A percentile compares a stretch with the other conserved stretches of the same genome.
Evolutionary conservation across 2,329 filamentous ascomycete genomes (phyloP).

Genomic region (Chrysosporium keratinophilum): DNA sequence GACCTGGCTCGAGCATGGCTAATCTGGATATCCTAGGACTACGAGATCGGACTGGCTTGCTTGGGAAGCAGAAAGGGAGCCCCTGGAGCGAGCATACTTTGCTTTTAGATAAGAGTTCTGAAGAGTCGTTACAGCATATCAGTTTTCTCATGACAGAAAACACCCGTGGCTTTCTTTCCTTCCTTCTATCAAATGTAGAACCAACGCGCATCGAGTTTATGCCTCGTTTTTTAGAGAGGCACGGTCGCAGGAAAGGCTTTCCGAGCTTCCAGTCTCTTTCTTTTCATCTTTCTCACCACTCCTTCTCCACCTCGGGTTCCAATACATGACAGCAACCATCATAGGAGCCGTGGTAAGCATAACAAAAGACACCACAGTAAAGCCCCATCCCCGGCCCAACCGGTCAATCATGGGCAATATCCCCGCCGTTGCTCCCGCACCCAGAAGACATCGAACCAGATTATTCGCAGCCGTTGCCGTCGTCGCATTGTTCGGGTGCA

Average conservation of each 20-base stretch:
- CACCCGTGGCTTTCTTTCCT: background rate
- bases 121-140: background rate
- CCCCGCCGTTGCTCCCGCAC: slow-evolving; percentile 41
- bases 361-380: slow-evolving; percentile 31
- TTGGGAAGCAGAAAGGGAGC: slow-evolving; percentile 71
- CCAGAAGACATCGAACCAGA: slow-evolving; percentile 44
- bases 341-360: slow-evolving; percentile 27
- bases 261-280: background rate
- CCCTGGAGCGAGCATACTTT: slow-evolving; percentile 55
- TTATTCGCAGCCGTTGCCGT: slow-evolving; percentile 47
- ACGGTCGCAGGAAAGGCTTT: background rate
- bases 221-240: background rate
- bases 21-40: slow-evolving; percentile 48
- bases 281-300: slow-evolving; percentile 14
- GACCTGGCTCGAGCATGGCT: slow-evolving; percentile 16
- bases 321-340: slow-evolving; percentile 23
- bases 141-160: background rate
- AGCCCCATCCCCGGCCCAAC: slow-evolving; percentile 36
- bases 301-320: slow-evolving; percentile 24
- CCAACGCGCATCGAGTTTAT: background rate
- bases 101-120: slow-evolving; percentile 38
- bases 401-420: slow-evolving; percentile 31
- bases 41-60: slow-evolving; percentile 96
- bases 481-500: slow-evolving; percentile 42
- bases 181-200: background rate